Base-by-base conservation (phyloP, 2,329 filamentous ascomycete genomes). In the Phyllosticta capitalensis region DNA sequence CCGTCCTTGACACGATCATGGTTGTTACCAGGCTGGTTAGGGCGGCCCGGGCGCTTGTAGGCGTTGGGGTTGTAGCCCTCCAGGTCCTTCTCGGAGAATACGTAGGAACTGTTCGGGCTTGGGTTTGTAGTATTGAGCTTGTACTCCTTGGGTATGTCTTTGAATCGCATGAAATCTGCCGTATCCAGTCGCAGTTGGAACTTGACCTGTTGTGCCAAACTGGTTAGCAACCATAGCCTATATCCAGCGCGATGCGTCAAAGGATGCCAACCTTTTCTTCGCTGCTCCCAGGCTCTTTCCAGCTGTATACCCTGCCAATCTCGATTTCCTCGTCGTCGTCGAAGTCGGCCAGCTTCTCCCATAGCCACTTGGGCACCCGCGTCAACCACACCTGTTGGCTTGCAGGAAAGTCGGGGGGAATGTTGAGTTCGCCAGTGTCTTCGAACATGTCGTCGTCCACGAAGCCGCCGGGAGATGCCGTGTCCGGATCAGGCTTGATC, bases 21-120 rank as follows among this genome's bases (percentile, higher is more conserved):
- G 55, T 61, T 67, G 61, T 55, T 63, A 26, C 61, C 65, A 51
- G 64, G 64, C 56, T 56, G 64, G 58, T 67, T 59, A 57, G 67
- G 63, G 55, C 64, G 64, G 9, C 68, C 65, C 9, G 49, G 54
- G 14, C 59, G 55, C 5, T 67, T 66, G 50, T 65, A 67, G 30
- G 66, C 68, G 30, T 66, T 68, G 3, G 70, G 67, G 62, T 80
- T 81, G 75, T 85, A 91, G 45, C 89, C 89, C 0, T 91, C 89
- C 21, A 96, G 81, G 68, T 97, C 90, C 71, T 95, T 91, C 74
- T 99, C 94, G 49, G 88, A 91, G 70, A 99, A 99, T 60, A 97
- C 79, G 70, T 88, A 95, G 20, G 91, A 94, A 73, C 96, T 96
- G 67, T 83, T 84, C 33, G 92, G 84, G n/a, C 82, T 75, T 1